phyloP scores from a whole-genome alignment of 106 monocot species.

The Phalaenopsis aphrodite region DNA sequence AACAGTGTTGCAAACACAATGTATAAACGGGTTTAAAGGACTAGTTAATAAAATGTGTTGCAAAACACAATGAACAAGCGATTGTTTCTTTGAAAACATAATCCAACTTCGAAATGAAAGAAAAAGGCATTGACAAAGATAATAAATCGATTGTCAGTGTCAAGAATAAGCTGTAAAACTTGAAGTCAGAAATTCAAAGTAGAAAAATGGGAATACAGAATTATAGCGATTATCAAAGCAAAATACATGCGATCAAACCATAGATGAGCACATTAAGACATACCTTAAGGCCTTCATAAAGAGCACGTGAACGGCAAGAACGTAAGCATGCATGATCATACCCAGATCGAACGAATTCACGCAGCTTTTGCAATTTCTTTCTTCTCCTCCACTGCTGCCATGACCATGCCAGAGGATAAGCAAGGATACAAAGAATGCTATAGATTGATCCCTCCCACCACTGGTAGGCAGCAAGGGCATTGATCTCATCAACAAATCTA shows the following conservation, averaged over 20 bases:
- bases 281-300: conserved; percentile 99
- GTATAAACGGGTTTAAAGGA: background rate
- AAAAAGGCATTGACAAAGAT: background rate
- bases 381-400: conserved; percentile 98
- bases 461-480: conserved; percentile 80
- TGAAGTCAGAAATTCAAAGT: background rate
- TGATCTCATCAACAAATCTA: conserved; percentile 95
- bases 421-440: conserved; percentile 68
- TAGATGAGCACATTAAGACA: background rate
- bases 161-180: background rate
- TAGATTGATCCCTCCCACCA: conserved; percentile 98
- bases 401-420: conserved; percentile 93
- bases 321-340: conserved; percentile 97
- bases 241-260: background rate
- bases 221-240: background rate
- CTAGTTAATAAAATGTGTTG: background rate
- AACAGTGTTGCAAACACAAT: background rate
- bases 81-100: background rate
- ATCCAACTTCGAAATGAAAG: background rate
- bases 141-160: background rate
- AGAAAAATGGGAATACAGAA: background rate
- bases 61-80: background rate
- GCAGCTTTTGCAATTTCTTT: conserved; percentile 77
- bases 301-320: conserved; percentile 94
- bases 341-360: conserved; percentile 95